Conservation (phyloP, 2,329 filamentous ascomycete species). For the Sporothrix inflata region DNA sequence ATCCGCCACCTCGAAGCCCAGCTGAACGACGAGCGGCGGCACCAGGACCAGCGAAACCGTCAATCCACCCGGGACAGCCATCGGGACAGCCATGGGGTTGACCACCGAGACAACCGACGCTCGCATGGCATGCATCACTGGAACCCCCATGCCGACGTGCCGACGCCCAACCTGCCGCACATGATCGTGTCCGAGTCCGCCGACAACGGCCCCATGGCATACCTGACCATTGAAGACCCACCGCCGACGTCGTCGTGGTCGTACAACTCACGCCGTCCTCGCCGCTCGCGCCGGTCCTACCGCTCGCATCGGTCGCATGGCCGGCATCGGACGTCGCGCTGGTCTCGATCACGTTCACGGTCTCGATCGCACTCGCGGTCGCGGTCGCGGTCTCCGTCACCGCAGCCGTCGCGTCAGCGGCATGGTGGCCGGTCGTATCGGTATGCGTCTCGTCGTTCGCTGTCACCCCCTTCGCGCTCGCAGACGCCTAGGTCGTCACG, state of each 20-base stretch:
- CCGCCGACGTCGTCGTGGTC: slow-evolving; percentile 4
- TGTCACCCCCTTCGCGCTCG: not conserved
- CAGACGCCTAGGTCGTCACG: not conserved
- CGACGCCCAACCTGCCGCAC: slow-evolving; percentile 1
- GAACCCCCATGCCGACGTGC: not conserved
- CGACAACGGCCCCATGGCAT: not conserved
- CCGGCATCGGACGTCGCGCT: not conserved
- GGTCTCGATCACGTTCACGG: not conserved
- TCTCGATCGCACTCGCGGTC: not conserved
- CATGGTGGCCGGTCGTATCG: not conserved
- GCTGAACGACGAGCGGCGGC: not conserved
- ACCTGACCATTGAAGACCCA: slow-evolving; percentile 1
- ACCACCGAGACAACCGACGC: not conserved
- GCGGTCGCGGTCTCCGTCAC: not conserved
- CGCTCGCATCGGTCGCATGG: not conserved
- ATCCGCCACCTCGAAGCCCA: slow-evolving; percentile 27
- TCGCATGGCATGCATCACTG: not conserved
- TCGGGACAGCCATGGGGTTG: not conserved
- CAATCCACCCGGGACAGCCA: not conserved
- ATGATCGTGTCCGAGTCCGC: not conserved
- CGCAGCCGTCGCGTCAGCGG: not conserved
- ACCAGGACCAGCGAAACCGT: not conserved
- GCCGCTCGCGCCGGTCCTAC: not conserved
- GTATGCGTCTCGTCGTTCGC: not conserved
- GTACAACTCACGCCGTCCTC: not conserved